Base-by-base conservation (phyloP, 2,329 filamentous ascomycete genomes). In the Colletotrichum liaoningense region DNA sequence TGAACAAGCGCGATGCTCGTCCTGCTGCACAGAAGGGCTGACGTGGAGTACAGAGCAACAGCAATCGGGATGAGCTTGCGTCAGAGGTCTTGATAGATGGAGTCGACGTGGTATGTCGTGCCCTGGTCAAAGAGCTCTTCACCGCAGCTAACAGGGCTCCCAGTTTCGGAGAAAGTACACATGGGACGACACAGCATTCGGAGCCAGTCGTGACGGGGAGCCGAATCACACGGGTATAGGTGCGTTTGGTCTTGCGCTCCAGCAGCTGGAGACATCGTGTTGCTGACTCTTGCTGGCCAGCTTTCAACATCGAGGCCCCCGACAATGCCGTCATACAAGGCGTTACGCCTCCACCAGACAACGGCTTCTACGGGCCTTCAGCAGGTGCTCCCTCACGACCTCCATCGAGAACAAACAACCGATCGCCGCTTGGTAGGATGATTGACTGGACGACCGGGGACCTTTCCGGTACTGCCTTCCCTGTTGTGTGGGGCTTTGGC, bases 401-500 rank as follows among this genome's bases (percentile, higher is more conserved):
- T n/a, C 91, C 91, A 1, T 92, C 91, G 26, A 84, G 90, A 80
- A 84, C 87, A 57, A 88, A 88, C 73, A 87, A 87, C 75, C 86
- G 85, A 77, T 92, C 90, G 42, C 90, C 90, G 9, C 79, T 91
- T 72, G 84, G 86, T 79, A 88, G 83, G 76, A 81, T 88, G 74
- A 81, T 86, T 75, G 86, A 90, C 65, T 86, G 87, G 82, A 83
- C 83, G 69, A 80, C 83, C 30, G 80, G 81, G 65, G 81, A 84
- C 60, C 26, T 52, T 68, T 74, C 71, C 65, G 71, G 71, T 75
- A 75, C 33, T 74, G 28, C 73, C 70, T 58, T 69, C 63, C 66
- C 49, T 60, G 62, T 24, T 46, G 38, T 54, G 33, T 28, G 63
- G 75, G 56, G 58, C 73, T 8, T 75, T 76, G 59, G 74, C 71